Evolutionary conservation across 2,329 filamentous ascomycete species (phyloP).

Genomic region (Xylaria sp.): DNA sequence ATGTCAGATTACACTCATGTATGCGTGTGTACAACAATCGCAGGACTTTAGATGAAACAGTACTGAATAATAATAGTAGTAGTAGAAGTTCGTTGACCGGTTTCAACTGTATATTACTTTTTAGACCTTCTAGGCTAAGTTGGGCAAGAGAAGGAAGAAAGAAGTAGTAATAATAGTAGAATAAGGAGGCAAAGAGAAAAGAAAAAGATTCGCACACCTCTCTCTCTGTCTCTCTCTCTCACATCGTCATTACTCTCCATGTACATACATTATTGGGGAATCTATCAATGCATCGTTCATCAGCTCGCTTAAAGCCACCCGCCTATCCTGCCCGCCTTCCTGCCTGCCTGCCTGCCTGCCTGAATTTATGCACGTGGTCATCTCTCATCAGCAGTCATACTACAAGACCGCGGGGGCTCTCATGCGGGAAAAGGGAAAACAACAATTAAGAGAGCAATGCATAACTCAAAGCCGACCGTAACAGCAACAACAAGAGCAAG

Average conservation of each 20-base stretch:
- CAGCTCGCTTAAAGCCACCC: constrained; percentile 15
- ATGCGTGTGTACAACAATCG: not conserved
- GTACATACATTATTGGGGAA: constrained; percentile 31
- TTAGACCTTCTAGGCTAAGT: constrained; percentile 13
- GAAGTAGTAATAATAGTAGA: not conserved
- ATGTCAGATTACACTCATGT: not conserved
- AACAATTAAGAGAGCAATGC: constrained; percentile 21
- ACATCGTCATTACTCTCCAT: constrained; percentile 17
- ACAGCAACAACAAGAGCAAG: constrained; percentile 5
- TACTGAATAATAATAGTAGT: not conserved
- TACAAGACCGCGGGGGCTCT: constrained; percentile 10
- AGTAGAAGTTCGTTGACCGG: not conserved
- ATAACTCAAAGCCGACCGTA: constrained; percentile 24
- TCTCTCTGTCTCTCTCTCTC: not conserved
- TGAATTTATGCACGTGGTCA: constrained; percentile 27
- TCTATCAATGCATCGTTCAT: constrained; percentile 32
- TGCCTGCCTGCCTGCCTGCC: constrained; percentile 12
- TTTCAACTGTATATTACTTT: constrained; percentile 10
- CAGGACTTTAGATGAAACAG: not conserved
- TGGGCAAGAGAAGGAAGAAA: not conserved
- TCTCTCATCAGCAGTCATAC: constrained; percentile 34
- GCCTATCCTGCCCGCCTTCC: not conserved
- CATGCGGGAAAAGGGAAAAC: constrained; percentile 10
- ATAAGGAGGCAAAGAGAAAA: not conserved
- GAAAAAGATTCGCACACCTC: constrained; percentile 22